A percentile compares a stretch with the other conserved stretches of the same genome.
Conservation (phyloP, 208 protist species). For the Leishmania arabica region DNA sequence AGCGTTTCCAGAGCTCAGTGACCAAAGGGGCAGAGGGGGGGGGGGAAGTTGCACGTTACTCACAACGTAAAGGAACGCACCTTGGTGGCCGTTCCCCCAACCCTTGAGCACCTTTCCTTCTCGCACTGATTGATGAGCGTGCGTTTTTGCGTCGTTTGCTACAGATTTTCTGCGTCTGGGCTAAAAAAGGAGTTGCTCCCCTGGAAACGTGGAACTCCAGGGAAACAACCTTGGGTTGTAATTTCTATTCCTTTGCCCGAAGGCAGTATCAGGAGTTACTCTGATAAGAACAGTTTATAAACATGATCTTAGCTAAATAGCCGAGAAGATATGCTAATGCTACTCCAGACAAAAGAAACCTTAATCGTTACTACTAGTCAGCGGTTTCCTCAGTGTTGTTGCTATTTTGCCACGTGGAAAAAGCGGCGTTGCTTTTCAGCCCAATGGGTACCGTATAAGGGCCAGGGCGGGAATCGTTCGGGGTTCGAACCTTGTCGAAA, state of each 20-base stretch:
- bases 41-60: neutral
- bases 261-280: conserved; percentile 87
- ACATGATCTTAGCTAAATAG: conserved; percentile 92
- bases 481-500: neutral
- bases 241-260: conserved; percentile 61
- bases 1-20: neutral
- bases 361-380: fast-evolving
- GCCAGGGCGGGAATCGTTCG: too few relatives aligned
- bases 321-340: conserved; percentile 59
- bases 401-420: fast-evolving
- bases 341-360: too few relatives aligned
- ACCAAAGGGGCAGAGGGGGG: neutral
- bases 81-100: too few relatives aligned
- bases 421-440: neutral
- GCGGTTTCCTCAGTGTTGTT: fast-evolving
- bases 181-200: conserved; percentile 29
- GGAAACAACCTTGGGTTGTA: conserved; percentile 42
- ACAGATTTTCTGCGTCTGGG: neutral
- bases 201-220: conserved; percentile 73
- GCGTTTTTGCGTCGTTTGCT: neutral
- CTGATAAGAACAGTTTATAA: conserved; percentile 92
- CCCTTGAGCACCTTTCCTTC: neutral
- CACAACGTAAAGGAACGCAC: too few relatives aligned
- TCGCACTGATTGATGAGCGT: neutral
- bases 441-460: fast-evolving